A percentile compares a stretch with the other conserved stretches of the same genome.
These are phyloP conservation scores for Macadamia integrifolia DNA, from an alignment of 164 flowering plant genomes.

Conservation along the genomic window DNA sequence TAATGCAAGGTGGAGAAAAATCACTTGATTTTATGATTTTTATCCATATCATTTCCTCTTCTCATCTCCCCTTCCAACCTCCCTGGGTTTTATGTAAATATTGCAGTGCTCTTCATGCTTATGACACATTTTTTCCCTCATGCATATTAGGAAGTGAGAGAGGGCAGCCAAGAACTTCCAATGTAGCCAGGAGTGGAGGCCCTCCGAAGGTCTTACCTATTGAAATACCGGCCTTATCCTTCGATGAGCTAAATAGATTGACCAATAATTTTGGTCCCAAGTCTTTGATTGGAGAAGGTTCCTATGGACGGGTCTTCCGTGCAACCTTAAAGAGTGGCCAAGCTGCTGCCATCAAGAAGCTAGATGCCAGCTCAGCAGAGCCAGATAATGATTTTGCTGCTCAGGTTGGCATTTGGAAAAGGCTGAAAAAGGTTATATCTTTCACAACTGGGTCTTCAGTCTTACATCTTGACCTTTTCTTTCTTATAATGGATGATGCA, in stretches of 20 bases:
- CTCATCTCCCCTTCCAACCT: not conserved
- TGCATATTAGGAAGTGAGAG: constrained; percentile 26
- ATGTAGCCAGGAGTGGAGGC: constrained; percentile 26
- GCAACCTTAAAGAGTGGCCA: constrained; percentile 48
- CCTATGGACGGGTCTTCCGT: constrained; percentile 70
- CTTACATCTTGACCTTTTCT: not conserved
- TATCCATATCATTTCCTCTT: not conserved
- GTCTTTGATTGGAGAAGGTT: constrained; percentile 84
- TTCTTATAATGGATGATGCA: constrained; percentile 20
- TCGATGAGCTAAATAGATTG: constrained; percentile 48
- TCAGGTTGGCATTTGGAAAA: constrained; percentile 39
- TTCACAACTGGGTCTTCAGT: not conserved
- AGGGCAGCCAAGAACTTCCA: constrained; percentile 37
- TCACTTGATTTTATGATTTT: not conserved
- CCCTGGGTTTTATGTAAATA: not conserved
- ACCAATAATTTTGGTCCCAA: constrained; percentile 65
- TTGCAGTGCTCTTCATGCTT: not conserved
- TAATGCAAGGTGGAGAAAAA: not conserved
- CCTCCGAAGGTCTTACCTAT: constrained; percentile 48
- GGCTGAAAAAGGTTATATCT: constrained; percentile 8
- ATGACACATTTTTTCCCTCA: not conserved
- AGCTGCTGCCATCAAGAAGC: constrained; percentile 61
- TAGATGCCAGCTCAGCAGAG: constrained; percentile 57
- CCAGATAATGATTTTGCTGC: constrained; percentile 64
- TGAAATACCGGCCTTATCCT: constrained; percentile 46